Percentiles rank a stretch among this genome's conserved stretches.
phyloP scores from a whole-genome alignment of 192 early-diverging fungal genomes.

The Coemansia sp. region DNA sequence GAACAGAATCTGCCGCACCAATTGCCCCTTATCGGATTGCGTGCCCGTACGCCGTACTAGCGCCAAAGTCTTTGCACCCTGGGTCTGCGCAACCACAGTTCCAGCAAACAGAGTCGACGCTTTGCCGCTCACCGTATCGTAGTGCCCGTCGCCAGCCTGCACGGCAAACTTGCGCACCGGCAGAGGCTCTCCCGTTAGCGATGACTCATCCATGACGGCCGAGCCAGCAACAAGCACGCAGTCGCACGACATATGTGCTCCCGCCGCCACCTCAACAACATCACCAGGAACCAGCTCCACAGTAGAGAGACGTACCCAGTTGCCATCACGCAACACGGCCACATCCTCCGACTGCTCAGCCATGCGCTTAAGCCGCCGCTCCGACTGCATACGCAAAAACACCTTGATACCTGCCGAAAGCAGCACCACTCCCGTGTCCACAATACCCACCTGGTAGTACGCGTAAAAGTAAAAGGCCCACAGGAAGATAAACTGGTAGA shows the following conservation, averaged over 20 bases:
- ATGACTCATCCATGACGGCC: slow-evolving; percentile 64
- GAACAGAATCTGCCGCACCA: slow-evolving; percentile 67
- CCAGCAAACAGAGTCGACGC: slow-evolving; percentile 57
- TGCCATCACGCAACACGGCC: slow-evolving; percentile 54
- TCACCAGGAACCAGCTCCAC: slow-evolving; percentile 68
- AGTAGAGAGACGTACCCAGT: slow-evolving; percentile 53
- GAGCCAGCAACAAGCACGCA: slow-evolving; percentile 53
- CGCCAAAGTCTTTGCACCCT: slow-evolving; percentile 10
- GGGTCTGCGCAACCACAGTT: slow-evolving; percentile 56
- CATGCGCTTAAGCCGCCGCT: slow-evolving; percentile 58
- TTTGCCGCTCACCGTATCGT: slow-evolving; percentile 42
- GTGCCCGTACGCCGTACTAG: slow-evolving; percentile 52
- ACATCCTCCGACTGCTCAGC: slow-evolving; percentile 54
- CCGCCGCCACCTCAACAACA: slow-evolving; percentile 55
- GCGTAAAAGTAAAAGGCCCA: slow-evolving; percentile 55
- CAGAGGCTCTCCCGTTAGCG: slow-evolving; percentile 66
- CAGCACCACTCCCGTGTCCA: slow-evolving; percentile 53
- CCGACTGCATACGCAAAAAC: slow-evolving; percentile 50
- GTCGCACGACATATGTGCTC: slow-evolving; percentile 54
- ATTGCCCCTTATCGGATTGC: slow-evolving; percentile 56
- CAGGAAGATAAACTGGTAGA: slow-evolving; percentile 55
- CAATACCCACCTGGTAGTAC: slow-evolving; percentile 57
- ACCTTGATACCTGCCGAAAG: slow-evolving; percentile 54
- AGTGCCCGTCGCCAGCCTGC: slow-evolving; percentile 43
- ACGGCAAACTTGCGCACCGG: slow-evolving; percentile 67